Base-by-base conservation (phyloP, 345 rosid species). In the Melaleuca alternifolia region DNA sequence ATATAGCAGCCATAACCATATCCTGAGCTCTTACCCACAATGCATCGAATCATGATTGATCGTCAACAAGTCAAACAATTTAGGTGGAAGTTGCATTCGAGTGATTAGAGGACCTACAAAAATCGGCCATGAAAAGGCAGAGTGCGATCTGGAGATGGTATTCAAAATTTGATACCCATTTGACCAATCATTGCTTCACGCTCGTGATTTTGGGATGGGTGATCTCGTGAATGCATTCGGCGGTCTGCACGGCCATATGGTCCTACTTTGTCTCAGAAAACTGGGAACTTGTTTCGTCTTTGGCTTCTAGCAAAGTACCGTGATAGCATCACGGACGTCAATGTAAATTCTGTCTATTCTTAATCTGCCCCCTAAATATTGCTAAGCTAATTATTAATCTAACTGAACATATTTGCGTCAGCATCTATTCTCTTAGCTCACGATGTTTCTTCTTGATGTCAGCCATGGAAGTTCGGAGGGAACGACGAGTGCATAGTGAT, bases 401-500 rank as follows among this genome's bases (percentile, higher is more conserved):
- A 54, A 77, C 15, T 18, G 41, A 37, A 76, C 20, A 30, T 41
- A 37, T 77, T 53, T 54, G 56, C 8, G 24, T 54, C 56, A 54
- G 56, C 56, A 54, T 54, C 3, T 54, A 54, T 3, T 54, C 37
- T 62, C 9, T 16, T 61, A 28, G 44, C 26, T 24, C 53, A 18
- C 81, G 50, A 14, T 46, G 26, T 83, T 5, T 52, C 65, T 83
- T 9, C 16, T 56, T 62, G 76, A 48, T 21, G 75, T 77, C 91
- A 95, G 94, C 94, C 95, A 76, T 93, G 95, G 97, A 91, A 81
- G 86, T 95, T 82, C 91, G 87, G 97, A 91, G 99, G 99, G 75
- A 91, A 90, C 52, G 98, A 97, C 44, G 93, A 95, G 84, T 97
- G 98, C 87, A 89, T 94, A 16, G 88, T 91, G 41, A 50, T 3